These are phyloP conservation scores for Phlebiopsis flavidoalba DNA, from an alignment of 768 basidiomycete species.

Conservation along the genomic window DNA sequence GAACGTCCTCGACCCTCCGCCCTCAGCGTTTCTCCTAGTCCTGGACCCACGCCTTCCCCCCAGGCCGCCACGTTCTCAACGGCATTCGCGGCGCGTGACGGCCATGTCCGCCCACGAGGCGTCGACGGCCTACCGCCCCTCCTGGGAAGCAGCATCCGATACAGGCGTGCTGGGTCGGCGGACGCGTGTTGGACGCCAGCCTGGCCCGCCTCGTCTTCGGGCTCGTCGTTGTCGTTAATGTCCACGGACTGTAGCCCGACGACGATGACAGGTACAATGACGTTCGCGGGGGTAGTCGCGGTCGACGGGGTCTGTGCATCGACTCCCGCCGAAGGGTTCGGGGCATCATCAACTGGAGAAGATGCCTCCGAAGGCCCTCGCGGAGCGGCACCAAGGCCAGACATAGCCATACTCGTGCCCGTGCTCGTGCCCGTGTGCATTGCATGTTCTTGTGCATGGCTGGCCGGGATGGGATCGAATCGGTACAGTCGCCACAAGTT, in stretches of 20 bases:
- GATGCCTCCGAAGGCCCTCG: not conserved
- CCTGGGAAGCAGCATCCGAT: not conserved
- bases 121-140: not conserved
- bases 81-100: constrained; percentile 59
- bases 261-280: constrained; percentile 78
- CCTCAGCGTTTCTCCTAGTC: constrained; percentile 15
- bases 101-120: constrained; percentile 39
- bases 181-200: not conserved
- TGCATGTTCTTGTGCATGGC: constrained; percentile 16
- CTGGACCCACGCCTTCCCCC: constrained; percentile 17
- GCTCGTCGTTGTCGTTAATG: constrained; percentile 24
- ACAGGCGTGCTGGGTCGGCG: constrained; percentile 10
- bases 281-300: not conserved
- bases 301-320: not conserved
- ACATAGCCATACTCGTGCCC: not conserved
- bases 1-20: constrained; percentile 60
- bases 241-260: constrained; percentile 78
- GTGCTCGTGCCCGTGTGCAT: not conserved
- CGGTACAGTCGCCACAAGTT: constrained; percentile 85
- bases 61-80: constrained; percentile 42
- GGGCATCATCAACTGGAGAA: not conserved
- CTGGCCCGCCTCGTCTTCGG: constrained; percentile 8
- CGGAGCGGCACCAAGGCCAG: not conserved
- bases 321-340: not conserved
- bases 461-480: constrained; percentile 61